Evolutionary conservation across 306 rosid genomes (phyloP), one percentile per base, ranked within the genome.

Genomic region (Malus asiatica): DNA sequence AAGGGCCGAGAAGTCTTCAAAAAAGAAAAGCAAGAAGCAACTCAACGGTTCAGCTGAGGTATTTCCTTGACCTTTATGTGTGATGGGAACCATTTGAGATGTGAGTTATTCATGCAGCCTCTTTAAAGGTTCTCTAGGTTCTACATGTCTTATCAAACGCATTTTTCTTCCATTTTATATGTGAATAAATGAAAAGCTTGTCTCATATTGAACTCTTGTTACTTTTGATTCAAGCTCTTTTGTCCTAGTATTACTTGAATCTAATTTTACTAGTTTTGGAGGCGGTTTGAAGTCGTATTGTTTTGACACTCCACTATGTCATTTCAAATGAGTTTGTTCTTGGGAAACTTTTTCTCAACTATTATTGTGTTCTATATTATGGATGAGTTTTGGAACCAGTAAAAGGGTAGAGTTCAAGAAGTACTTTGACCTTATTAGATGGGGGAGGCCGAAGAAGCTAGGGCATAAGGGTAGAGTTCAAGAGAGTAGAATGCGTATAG

Each of bases 31-130:
- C 44, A 89, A 85, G 88, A 92, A 89, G 74, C 87, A 83, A 32
- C 67, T 46, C 53, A 82, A 84, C 73, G 93, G 84, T 79, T 88
- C 93, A 55, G 79, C 72, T 52, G 98, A 92, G 98, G 97, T 94
- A 86, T 70, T 45, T 73, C 51, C 42, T 42, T 45, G 22, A 62
- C 45, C 22, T 62, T 16, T 9, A n/a, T 61, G 44, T 62, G 30
- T 19, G 4, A 19, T 4, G 19, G 30, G 23, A 60, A 27, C 35
- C 15, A 71, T 42, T 32, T 71, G 32, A 20, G 22, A 51, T 52
- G 11, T 19, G 63, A 71, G 19, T 33, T 12, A 52, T 32, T 71
- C 11, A 71, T 53, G 63, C 13, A 4, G 11, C 65, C 48, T 52
- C 30, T 33, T 55, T 71, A 3, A 32, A 19, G 29, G 29, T 29